A percentile compares a stretch with the other conserved stretches of the same genome.
Evolutionary conservation across 1,284 basidiomycete genomes (phyloP).

Genomic region (Pyrrhoderma lamaoense): DNA sequence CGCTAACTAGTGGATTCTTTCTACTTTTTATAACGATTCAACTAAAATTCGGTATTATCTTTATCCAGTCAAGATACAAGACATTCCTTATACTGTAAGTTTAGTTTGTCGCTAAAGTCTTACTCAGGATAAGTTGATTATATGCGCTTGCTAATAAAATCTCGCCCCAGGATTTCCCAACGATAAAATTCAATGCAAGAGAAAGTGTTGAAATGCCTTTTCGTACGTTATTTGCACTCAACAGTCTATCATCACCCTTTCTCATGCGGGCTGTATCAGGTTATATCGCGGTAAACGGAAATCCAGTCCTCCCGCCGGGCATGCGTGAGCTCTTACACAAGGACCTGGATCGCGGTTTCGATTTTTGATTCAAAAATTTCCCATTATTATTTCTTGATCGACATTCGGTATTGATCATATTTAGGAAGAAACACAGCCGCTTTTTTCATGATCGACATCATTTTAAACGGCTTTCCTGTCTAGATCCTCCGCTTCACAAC

Average conservation of each 20-base stretch:
- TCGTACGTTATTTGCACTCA: slow-evolving; percentile 41
- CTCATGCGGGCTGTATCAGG: not conserved
- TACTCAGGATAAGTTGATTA: not conserved
- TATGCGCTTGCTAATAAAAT: not conserved
- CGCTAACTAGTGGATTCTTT: not conserved
- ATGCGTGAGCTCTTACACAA: slow-evolving; percentile 81
- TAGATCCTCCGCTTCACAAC: no score
- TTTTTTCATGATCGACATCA: no score
- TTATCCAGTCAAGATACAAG: slow-evolving; percentile 60
- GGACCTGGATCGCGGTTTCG: slow-evolving; percentile 83
- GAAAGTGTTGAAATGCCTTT: slow-evolving; percentile 96
- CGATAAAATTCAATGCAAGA: slow-evolving; percentile 72
- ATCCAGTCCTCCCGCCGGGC: slow-evolving; percentile 76
- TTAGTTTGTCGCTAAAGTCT: not conserved
- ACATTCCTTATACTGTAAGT: slow-evolving; percentile 68
- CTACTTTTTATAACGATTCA: slow-evolving; percentile 15
- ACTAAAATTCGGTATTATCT: slow-evolving; percentile 3
- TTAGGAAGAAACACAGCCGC: no score
- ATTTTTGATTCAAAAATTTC: slow-evolving; percentile 36
- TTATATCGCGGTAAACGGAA: not conserved
- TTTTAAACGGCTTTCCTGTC: no score
- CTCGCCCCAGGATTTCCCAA: slow-evolving; percentile 70
- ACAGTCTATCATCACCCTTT: not conserved
- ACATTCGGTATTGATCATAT: no score
- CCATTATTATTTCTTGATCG: no score